Conservation (phyloP, 75 land plant species). For the Chamaecyparis obtusa region DNA sequence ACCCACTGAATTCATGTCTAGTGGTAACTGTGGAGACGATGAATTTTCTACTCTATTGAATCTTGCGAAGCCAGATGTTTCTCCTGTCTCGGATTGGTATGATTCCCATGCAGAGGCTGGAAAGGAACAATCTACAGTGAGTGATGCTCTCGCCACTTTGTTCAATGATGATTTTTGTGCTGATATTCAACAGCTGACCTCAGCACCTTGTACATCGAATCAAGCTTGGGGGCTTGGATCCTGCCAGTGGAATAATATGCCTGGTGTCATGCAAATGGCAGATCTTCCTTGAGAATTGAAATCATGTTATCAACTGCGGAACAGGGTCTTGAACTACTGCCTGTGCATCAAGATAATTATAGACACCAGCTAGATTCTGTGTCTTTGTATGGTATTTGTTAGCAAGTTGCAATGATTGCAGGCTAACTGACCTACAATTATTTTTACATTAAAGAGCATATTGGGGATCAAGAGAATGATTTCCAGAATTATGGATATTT, state of each 20-base stretch:
- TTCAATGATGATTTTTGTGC: slow-evolving; percentile 32
- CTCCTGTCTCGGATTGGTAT: slow-evolving; percentile 28
- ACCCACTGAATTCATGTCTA: slow-evolving; percentile 16
- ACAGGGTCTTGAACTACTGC: neutral
- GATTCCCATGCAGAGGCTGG: slow-evolving; percentile 21
- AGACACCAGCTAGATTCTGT: neutral
- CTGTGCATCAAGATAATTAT: slow-evolving; percentile 3
- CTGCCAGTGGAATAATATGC: slow-evolving; percentile 65
- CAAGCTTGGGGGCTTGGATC: slow-evolving; percentile 42
- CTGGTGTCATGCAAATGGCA: slow-evolving; percentile 38
- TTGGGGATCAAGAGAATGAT: neutral
- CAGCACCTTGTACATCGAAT: slow-evolving; percentile 19
- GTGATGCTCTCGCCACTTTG: slow-evolving; percentile 18
- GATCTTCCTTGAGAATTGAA: slow-evolving; percentile 11
- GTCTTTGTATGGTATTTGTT: neutral
- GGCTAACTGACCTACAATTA: slow-evolving; percentile 3
- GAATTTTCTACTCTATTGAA: slow-evolving; percentile 17
- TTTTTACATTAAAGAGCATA: neutral
- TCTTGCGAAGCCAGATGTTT: slow-evolving; percentile 22
- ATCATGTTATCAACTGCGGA: neutral
- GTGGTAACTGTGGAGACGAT: slow-evolving; percentile 13
- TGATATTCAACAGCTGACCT: slow-evolving; percentile 22
- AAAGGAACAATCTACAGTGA: slow-evolving; percentile 17
- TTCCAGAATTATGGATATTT: slow-evolving; percentile 3
- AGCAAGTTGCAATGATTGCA: slow-evolving; percentile 4